These are phyloP conservation scores for Protea cynaroides DNA, from an alignment of 164 flowering plant species.

Conservation along the genomic window DNA sequence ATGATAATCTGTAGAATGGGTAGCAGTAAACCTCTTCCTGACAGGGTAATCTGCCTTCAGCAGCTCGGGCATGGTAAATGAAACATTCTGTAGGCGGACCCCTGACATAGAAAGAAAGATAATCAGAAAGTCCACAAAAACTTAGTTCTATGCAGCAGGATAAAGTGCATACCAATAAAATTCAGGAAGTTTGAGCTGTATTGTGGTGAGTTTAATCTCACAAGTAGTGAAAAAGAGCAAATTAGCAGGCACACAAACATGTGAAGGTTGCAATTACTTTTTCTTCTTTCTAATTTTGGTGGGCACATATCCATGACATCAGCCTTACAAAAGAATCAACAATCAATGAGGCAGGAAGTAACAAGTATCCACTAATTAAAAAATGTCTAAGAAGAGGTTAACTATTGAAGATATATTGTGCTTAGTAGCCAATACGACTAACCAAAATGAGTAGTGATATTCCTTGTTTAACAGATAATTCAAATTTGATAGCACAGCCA, in stretches of 20 bases:
- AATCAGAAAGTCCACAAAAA: conserved; percentile 1
- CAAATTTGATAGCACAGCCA: no score
- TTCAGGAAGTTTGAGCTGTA: neutral
- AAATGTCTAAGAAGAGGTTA: no score
- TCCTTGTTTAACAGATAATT: no score
- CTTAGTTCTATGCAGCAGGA: conserved; percentile 2
- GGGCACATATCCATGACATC: neutral
- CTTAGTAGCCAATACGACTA: no score
- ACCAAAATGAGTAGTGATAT: no score
- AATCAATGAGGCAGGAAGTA: no score
- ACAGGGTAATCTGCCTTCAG: conserved; percentile 52
- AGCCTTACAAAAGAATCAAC: no score
- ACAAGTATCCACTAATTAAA: no score
- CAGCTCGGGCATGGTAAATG: conserved; percentile 87
- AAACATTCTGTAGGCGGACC: conserved; percentile 98
- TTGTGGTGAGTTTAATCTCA: neutral
- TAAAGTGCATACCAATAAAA: neutral
- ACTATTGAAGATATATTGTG: no score
- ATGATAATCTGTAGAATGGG: neutral
- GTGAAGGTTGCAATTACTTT: neutral
- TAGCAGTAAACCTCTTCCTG: conserved; percentile 21
- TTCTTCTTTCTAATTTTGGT: neutral
- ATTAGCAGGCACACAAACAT: neutral
- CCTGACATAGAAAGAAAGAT: conserved; percentile 33
- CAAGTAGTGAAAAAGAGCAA: neutral